Conservation (phyloP, 2,329 filamentous ascomycete genomes). For the Neonectria sp. region DNA sequence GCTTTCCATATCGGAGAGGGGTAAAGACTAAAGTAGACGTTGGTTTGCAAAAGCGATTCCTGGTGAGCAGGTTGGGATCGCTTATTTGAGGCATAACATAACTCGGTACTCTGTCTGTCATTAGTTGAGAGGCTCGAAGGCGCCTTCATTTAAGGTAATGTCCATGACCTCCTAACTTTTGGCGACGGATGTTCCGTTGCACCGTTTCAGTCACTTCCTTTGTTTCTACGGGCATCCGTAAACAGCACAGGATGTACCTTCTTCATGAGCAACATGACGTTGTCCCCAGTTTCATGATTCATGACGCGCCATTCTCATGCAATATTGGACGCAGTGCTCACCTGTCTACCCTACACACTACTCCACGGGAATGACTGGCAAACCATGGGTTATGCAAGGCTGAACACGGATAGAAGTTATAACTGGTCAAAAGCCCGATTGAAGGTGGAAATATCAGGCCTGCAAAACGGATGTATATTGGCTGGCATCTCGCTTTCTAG, state of each 20-base stretch:
- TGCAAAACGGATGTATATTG: background rate
- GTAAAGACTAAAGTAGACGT: background rate
- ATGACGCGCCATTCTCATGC: constrained; percentile 4
- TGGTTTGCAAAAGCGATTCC: background rate
- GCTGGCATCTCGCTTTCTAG: background rate
- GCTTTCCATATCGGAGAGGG: background rate
- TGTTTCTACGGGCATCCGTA: background rate
- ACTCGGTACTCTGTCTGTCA: background rate
- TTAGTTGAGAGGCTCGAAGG: background rate
- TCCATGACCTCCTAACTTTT: background rate
- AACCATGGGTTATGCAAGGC: constrained; percentile 11
- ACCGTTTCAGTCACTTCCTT: background rate
- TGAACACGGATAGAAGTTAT: background rate
- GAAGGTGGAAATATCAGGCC: background rate
- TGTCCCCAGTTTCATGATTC: constrained; percentile 8
- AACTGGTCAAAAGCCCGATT: background rate
- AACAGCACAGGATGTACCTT: background rate
- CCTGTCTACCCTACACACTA: constrained; percentile 16
- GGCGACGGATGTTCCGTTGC: background rate
- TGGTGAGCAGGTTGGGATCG: background rate
- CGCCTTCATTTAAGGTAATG: background rate
- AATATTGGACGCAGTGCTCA: background rate
- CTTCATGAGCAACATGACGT: background rate
- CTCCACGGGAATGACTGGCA: background rate
- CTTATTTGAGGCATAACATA: background rate